These are phyloP conservation scores for Botrytis pseudocinerea DNA, from an alignment of 2,329 filamentous ascomycete species.

Conservation along the genomic window DNA sequence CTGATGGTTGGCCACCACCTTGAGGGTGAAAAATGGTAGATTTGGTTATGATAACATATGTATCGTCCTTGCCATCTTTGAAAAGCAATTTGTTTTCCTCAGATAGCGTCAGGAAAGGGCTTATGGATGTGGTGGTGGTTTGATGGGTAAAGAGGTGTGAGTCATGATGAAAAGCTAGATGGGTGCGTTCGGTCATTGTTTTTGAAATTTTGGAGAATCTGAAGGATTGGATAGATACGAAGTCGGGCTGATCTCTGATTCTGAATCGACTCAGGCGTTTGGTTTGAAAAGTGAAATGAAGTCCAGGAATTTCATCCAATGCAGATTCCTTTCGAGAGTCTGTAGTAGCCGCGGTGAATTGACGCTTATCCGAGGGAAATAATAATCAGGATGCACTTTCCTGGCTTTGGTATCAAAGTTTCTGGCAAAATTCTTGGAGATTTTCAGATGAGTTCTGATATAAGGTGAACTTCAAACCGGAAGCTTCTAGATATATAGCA, in stretches of 20 bases:
- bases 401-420: neutral
- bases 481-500: neutral
- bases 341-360: neutral
- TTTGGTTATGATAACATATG: conserved; percentile 60
- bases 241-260: neutral
- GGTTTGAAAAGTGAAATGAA: neutral
- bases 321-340: neutral
- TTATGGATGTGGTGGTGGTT: conserved; percentile 28
- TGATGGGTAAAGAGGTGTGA: conserved; percentile 24
- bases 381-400: neutral
- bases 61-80: conserved; percentile 53
- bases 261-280: neutral
- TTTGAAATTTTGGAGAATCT: neutral
- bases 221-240: neutral
- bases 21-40: conserved; percentile 75
- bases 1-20: conserved; percentile 72
- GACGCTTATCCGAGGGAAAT: neutral
- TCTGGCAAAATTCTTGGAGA: neutral
- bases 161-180: conserved; percentile 29
- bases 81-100: conserved; percentile 48
- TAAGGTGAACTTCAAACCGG: neutral
- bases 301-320: neutral
- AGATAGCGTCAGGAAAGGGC: conserved; percentile 29
- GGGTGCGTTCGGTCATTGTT: conserved; percentile 17
- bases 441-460: neutral